Base-by-base conservation (phyloP, 441 rosid genomes). In the Populus hybrid region DNA sequence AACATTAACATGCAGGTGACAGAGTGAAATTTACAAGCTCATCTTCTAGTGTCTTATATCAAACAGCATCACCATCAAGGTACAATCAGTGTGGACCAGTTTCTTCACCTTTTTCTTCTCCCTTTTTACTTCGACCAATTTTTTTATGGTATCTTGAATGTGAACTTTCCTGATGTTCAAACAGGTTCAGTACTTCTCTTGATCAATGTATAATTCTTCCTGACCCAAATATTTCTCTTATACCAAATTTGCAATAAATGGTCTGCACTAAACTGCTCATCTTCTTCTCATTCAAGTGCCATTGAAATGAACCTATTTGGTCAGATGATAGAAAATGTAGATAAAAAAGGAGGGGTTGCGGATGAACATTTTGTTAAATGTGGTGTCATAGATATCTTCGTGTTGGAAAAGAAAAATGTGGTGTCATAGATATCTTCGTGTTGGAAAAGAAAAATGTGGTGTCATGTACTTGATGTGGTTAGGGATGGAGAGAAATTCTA, bases 11-110 rank as follows among this genome's bases (percentile, higher is more conserved):
- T 30, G 32, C 32, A 30, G 32, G 32, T 30, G 97, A 94, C 85
- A 87, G 90, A 84, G 95, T 94, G 76, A 87, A 85, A 82, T 93
- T 85, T 85, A 40, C 78, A 30, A 86, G 83, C 28, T 84, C 88
- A 12, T 75, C 87, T 81, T 75, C 86, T 74, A 78, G 90, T 76
- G 86, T 85, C 81, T 77, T 85, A 70, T 85, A 85, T 82, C 79
- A 84, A 46, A 26, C 90, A 71, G 42, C 87, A 75, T 84, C 92
- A 65, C 74, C 84, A 63, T 73, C 88, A 69, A 91, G 97, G 96
- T 81, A 78, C 46, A 75, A 63, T 42, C 18, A 65, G 40, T 14
- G 24, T n/a, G 35, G 28, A 53, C 23, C 32, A 77, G 59, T 81
- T 34, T 12, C 36, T 8, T 21, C 26, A 16, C 8, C n/a, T 28